Base-by-base conservation (phyloP, 2,329 filamentous ascomycete genomes). In the Aspergillus sp. region DNA sequence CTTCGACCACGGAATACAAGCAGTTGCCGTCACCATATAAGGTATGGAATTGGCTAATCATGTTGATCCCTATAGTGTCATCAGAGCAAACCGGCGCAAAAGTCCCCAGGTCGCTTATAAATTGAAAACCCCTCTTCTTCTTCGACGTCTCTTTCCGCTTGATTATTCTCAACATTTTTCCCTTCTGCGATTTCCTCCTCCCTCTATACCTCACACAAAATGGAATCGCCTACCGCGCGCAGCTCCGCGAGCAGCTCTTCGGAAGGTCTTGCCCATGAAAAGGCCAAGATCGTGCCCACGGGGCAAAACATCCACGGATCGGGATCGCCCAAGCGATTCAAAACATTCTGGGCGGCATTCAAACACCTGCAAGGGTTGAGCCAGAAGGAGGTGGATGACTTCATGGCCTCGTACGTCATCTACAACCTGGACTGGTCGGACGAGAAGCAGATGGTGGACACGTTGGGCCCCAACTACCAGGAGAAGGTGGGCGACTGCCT, bases 351-450 rank as follows among this genome's bases (percentile, higher is more conserved):
- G 59, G 65, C 63, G 40, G 69, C 75, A 5, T 77, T 77, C 64
- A 72, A 70, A 48, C 73, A 75, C 53, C 66, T 78, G 34, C 64
- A 65, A 46, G 66, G 73, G 51, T 62, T 78, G 40, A 73, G 66
- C 0, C 69, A 72, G 6, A 69, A 76, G 55, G 62, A 78, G 48
- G 73, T 78, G 3, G 72, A 77, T 43, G 74, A 76, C 48, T 78
- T 75, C 58, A 78, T 78, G 75, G 72, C 72, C 2, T 78, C 75
- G 5, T 78, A 78, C 48, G 67, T 76, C 54, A 78, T 78, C 52
- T 78, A 78, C 63, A 76, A 75, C 51, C 67, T 77, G 1, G 75
- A 78, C 60, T 78, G 75, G 75, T 72, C 68, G 11, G 62, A 78
- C 48, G 71, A 76, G 56, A 53, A 64, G 27, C 62, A 70, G 45